Conservation (phyloP, 352 stramenopile genomes). For the Phytophthora podocarpi region DNA sequence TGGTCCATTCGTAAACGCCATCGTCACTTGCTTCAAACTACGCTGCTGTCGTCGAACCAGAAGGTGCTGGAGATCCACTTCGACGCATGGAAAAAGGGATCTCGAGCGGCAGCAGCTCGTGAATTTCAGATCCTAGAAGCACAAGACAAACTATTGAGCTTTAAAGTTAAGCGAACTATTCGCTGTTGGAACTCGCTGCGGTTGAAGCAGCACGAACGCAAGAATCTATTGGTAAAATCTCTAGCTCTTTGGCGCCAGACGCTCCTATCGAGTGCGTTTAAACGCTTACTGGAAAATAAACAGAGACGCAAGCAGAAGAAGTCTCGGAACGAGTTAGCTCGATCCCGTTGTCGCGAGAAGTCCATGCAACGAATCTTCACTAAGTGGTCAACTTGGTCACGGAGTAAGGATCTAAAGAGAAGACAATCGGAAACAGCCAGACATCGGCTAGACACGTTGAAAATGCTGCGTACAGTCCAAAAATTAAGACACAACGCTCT, state of each 20-base stretch:
- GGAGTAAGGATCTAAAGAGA: background rate
- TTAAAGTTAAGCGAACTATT: constrained; percentile 22
- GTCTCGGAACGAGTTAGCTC: background rate
- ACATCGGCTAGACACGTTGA: background rate
- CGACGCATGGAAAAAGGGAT: constrained; percentile 27
- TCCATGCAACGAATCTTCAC: background rate
- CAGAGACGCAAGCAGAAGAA: constrained; percentile 9
- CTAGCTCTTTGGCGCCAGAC: constrained; percentile 26
- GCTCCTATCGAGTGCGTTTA: constrained; percentile 21
- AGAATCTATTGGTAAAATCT: constrained; percentile 17
- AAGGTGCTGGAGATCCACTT: constrained; percentile 30
- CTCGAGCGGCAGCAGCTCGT: background rate
- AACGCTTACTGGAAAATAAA: background rate
- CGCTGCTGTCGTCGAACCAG: constrained; percentile 16
- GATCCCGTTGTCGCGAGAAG: background rate
- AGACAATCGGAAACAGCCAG: background rate
- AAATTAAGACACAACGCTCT: constrained; percentile 6
- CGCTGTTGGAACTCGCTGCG: constrained; percentile 5
- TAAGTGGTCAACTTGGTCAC: constrained; percentile 11
- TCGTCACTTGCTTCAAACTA: constrained; percentile 21
- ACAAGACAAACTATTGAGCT: constrained; percentile 10
- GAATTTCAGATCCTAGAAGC: background rate
- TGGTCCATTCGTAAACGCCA: constrained; percentile 41
- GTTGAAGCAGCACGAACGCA: background rate
- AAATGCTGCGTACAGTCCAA: constrained; percentile 6